phyloP scores from a whole-genome alignment of 495 filamentous ascomycete species.

The Hypoxylon fuscum region DNA sequence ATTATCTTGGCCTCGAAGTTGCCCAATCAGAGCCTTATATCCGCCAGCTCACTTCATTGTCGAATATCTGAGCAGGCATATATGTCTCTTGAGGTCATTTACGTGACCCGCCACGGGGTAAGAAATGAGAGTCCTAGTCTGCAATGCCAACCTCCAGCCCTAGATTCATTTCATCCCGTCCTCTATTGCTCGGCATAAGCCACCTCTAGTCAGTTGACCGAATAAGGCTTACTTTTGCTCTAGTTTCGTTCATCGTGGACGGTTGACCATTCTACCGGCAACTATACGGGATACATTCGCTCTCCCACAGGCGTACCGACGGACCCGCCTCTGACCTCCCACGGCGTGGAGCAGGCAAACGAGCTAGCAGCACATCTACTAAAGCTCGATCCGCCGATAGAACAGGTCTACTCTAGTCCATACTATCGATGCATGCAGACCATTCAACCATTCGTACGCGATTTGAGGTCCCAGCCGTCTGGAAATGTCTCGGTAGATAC shows the following conservation, averaged over 20 bases:
- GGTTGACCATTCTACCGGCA: conserved; percentile 79
- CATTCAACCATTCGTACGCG: conserved; percentile 69
- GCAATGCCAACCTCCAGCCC: background rate
- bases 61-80: conserved; percentile 21
- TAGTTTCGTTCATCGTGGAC: conserved; percentile 92
- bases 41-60: background rate
- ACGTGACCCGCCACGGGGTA: conserved; percentile 87
- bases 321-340: conserved; percentile 85
- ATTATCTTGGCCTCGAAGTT: background rate
- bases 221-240: conserved; percentile 33
- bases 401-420: conserved; percentile 82
- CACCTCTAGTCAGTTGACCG: conserved; percentile 17
- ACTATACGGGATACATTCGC: conserved; percentile 71
- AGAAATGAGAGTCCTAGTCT: conserved; percentile 45
- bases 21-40: background rate
- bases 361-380: conserved; percentile 75
- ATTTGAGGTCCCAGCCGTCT: conserved; percentile 14
- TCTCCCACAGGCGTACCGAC: conserved; percentile 86
- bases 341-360: conserved; percentile 84
- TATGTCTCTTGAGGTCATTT: conserved; percentile 77
- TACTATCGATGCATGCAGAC: conserved; percentile 96
- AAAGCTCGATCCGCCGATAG: conserved; percentile 69
- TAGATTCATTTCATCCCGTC: conserved; percentile 9
- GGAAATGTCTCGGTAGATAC: conserved; percentile 19
- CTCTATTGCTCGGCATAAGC: conserved; percentile 19